These are phyloP conservation scores for Nemania sp. DNA, from an alignment of 2,329 filamentous ascomycete genomes.

Conservation along the genomic window DNA sequence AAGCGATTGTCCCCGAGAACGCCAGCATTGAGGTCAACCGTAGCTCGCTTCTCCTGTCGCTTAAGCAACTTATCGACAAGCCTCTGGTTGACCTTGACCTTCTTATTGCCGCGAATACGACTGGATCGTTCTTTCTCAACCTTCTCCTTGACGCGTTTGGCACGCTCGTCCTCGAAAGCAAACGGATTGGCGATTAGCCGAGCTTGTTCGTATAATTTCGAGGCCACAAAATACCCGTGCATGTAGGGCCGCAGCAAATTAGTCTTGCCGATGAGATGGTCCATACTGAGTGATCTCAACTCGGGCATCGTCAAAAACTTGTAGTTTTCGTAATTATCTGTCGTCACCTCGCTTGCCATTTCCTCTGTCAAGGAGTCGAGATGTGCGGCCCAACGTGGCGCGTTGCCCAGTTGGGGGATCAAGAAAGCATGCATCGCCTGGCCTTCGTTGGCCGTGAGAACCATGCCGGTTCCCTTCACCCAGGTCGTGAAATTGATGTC, in stretches of 20 bases:
- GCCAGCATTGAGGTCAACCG: constrained; percentile 63
- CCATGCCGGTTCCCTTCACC: constrained; percentile 91
- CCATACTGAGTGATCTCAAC: constrained; percentile 80
- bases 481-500: constrained; percentile 95
- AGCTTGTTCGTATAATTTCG: constrained; percentile 94
- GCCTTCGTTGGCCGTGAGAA: constrained; percentile 89
- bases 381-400: constrained; percentile 95
- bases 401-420: constrained; percentile 88
- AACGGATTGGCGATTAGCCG: constrained; percentile 91
- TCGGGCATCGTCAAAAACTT: constrained; percentile 94
- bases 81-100: constrained; percentile 94
- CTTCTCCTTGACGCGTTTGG: constrained; percentile 90
- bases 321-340: constrained; percentile 96
- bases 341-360: constrained; percentile 83
- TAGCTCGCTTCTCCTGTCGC: constrained; percentile 63
- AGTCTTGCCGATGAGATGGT: constrained; percentile 88
- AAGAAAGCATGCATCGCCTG: constrained; percentile 95
- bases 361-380: constrained; percentile 97
- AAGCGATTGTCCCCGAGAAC: constrained; percentile 87
- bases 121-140: constrained; percentile 97
- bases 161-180: constrained; percentile 88
- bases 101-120: constrained; percentile 91
- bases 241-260: constrained; percentile 93
- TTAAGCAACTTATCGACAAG: constrained; percentile 75
- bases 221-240: constrained; percentile 98